These are phyloP conservation scores for Strobilomyces echinocephalus DNA, from an alignment of 768 basidiomycete genomes.

Conservation along the genomic window DNA sequence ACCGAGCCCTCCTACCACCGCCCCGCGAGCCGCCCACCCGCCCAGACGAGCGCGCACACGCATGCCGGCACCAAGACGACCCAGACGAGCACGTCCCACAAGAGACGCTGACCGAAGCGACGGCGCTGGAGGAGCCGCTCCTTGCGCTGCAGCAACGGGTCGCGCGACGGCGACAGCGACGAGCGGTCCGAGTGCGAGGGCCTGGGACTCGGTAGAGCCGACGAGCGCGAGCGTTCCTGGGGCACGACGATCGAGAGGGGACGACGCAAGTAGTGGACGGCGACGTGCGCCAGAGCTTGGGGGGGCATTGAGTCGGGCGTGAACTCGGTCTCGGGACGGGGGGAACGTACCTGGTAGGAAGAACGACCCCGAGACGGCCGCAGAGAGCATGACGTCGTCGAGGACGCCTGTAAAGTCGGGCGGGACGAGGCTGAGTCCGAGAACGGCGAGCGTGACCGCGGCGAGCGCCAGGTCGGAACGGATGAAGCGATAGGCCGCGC, in stretches of 20 bases:
- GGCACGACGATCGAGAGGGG: constrained; percentile 82
- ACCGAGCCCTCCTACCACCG: constrained; percentile 42
- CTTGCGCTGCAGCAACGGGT: constrained; percentile 80
- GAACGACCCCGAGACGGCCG: constrained; percentile 54
- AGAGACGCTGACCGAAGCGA: constrained; percentile 63
- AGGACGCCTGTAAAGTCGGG: constrained; percentile 35
- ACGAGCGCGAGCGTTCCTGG: constrained; percentile 33
- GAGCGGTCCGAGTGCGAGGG: constrained; percentile 14
- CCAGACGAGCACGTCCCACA: constrained; percentile 86
- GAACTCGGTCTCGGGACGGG: not conserved
- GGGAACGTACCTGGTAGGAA: constrained; percentile 51
- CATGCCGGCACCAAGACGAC: constrained; percentile 61
- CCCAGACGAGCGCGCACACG: constrained; percentile 53
- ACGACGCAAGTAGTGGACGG: constrained; percentile 76
- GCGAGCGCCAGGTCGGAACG: constrained; percentile 44
- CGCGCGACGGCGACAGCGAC: constrained; percentile 35
- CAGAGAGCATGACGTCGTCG: constrained; percentile 46
- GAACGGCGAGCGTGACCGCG: constrained; percentile 38
- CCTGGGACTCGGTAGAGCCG: constrained; percentile 18
- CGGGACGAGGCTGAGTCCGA: constrained; percentile 45
- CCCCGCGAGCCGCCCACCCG: constrained; percentile 44
- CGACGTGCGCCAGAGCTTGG: constrained; percentile 70
- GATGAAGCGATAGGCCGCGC: constrained; percentile 35
- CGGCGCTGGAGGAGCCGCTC: constrained; percentile 77
- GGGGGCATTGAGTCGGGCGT: not conserved